These are phyloP conservation scores for Trametes maxima DNA, from an alignment of 768 basidiomycete genomes.

Conservation along the genomic window DNA sequence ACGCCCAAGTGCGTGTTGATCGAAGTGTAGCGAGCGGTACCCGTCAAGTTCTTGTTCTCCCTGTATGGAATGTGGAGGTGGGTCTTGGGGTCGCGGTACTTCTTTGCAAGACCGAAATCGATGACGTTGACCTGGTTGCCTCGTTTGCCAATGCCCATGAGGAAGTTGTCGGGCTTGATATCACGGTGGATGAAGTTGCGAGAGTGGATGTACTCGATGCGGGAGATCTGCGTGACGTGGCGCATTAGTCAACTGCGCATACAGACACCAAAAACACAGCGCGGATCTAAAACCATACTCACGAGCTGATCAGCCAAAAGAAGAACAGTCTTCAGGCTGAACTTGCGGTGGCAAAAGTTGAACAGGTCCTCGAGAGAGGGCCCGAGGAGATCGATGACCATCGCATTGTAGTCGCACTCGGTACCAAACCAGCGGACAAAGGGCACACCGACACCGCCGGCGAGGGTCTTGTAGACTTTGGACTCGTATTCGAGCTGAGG, in stretches of 20 bases:
- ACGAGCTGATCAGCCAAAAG: constrained; percentile 96
- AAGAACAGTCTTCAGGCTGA: constrained; percentile 94
- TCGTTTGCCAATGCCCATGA: constrained; percentile 99
- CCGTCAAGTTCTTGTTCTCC: constrained; percentile 99
- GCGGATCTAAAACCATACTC: constrained; percentile 32
- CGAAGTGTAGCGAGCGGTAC: constrained; percentile 98
- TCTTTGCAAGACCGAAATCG: constrained; percentile 98
- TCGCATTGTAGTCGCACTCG: constrained; percentile 99
- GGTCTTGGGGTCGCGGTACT: constrained; percentile 99
- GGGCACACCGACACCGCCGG: constrained; percentile 97
- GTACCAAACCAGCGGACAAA: constrained; percentile 96
- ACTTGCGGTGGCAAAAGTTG: constrained; percentile 97
- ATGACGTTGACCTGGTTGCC: constrained; percentile 99
- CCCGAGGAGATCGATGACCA: constrained; percentile 97
- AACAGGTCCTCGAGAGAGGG: constrained; percentile 90
- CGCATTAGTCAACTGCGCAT: constrained; percentile 18
- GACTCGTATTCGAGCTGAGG: constrained; percentile 99
- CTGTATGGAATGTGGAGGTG: constrained; percentile 99
- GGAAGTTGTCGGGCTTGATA: constrained; percentile 99
- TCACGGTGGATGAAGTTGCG: constrained; percentile 98
- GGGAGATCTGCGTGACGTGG: constrained; percentile 71
- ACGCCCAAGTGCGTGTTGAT: constrained; percentile 99
- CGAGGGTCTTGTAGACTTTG: constrained; percentile 95
- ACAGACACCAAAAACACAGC: background rate
- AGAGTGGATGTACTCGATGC: constrained; percentile 99